These are phyloP conservation scores for Diospyros kaki DNA, from an alignment of 148 eudicot genomes.

Conservation along the genomic window DNA sequence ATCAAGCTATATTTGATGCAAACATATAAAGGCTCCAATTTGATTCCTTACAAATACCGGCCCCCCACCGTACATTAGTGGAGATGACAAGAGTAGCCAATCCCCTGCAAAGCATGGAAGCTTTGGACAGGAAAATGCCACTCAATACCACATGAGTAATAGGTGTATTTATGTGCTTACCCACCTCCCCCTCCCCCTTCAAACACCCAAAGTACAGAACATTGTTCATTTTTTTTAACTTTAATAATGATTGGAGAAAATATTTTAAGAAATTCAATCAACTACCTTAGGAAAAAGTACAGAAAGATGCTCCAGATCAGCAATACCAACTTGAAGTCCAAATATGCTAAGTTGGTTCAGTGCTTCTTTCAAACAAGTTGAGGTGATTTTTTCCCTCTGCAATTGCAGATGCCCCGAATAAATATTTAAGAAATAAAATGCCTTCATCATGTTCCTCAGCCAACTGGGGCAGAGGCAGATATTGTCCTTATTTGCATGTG, in stretches of 20 bases:
- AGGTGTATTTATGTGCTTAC: too few species aligned
- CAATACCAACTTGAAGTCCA: conserved; percentile 45
- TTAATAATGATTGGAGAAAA: background rate
- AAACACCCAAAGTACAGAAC: conserved; percentile 1
- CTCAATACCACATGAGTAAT: too few species aligned
- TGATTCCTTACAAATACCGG: too few species aligned
- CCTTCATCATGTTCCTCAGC: conserved; percentile 56
- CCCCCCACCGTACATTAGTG: too few species aligned
- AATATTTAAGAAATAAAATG: conserved; percentile 61
- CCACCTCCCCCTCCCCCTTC: too few species aligned
- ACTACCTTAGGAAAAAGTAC: conserved; percentile 73
- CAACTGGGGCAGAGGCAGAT: conserved; percentile 73
- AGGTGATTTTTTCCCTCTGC: conserved; percentile 35
- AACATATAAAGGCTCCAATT: too few species aligned
- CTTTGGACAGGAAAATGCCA: too few species aligned
- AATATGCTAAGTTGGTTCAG: conserved; percentile 49
- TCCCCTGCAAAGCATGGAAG: too few species aligned
- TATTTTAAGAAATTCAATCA: background rate
- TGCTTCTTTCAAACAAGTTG: conserved; percentile 38
- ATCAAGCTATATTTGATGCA: too few species aligned
- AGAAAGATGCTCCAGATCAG: conserved; percentile 60
- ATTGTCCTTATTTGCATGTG: conserved; percentile 15
- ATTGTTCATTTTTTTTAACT: background rate
- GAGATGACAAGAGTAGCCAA: too few species aligned
- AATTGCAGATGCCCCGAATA: conserved; percentile 48